Evolutionary conservation across 805 yeast genomes (phyloP), one percentile per base, ranked within the genome.

Genomic region (Spathaspora gorwiae): DNA sequence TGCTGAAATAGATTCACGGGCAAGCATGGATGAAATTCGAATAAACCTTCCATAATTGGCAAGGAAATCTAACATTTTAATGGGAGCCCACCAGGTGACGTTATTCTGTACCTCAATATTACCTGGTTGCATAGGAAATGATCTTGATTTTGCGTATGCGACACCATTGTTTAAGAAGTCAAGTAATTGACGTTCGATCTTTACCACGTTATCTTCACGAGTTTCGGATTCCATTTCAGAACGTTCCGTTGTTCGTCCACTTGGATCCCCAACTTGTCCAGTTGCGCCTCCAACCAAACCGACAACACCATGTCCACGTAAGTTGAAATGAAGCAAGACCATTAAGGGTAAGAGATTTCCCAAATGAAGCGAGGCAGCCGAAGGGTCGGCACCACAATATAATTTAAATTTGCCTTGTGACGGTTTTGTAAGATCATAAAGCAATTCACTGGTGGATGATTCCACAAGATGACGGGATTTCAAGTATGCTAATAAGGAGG

Each of bases 341-440:
- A 94, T 80, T 51, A 94, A 65, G 0, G 99, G 99, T 30, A 94
- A 70, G 43, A 94, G 66, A 56, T 94, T 94, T 2, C 99, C 99
- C 52, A 94, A 65, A 65, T 94, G 99, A 12, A 94, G 69, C 0
- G 97, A 90, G 40, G 60, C 70, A 1, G 98, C 98, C 0, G 96
- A 83, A 1, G 99, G 99, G 59, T 94, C 99, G 0, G 97, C 97
- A 9, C 99, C 99, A 62, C 96, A 84, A 63, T 92, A 92, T 7
- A 89, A 63, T 8, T 83, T 81, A 10, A 86, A 54, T 51, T 71
- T 74, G 32, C 63, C 53, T 8, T 55, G 42, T 6, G 57, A 33
- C 10, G 61, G 57, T 26, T 57, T 54, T 2, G 73, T 68, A 39
- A 66, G 47, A 7, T 59, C 56, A 47, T 56, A 66, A 42, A 71